phyloP scores from a whole-genome alignment of 352 stramenopile genomes.

The Blastocystis sp. region DNA sequence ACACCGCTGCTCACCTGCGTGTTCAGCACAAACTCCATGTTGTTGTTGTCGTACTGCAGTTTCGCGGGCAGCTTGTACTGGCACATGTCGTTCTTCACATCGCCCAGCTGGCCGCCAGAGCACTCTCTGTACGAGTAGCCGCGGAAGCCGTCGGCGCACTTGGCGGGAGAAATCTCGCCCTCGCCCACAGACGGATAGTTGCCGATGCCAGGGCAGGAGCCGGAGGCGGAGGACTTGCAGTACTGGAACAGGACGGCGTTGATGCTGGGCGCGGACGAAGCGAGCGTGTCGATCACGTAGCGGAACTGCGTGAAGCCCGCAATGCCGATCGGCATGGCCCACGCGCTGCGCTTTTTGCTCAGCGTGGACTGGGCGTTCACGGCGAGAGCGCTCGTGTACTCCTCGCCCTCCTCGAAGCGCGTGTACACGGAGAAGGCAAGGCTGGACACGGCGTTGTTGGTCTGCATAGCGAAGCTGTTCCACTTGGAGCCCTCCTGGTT shows the following conservation, averaged over 20 bases:
- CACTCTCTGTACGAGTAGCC: conserved; percentile 42
- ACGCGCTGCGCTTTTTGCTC: not conserved
- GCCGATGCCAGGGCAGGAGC: conserved; percentile 8
- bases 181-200: conserved; percentile 45
- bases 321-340: not conserved
- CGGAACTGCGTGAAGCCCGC: not conserved
- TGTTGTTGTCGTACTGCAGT: not conserved
- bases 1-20: not conserved
- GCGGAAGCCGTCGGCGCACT: conserved; percentile 12
- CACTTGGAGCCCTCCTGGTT: conserved; percentile 13
- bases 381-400: not conserved
- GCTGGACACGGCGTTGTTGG: not conserved
- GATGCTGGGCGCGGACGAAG: too few species aligned
- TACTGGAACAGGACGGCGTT: not conserved
- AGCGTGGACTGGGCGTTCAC: not conserved
- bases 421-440: conserved; percentile 17
- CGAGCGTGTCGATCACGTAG: not conserved
- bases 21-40: not conserved
- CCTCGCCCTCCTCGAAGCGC: not conserved
- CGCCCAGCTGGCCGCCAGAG: not conserved
- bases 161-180: conserved; percentile 15
- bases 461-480: conserved; percentile 14
- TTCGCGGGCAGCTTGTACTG: conserved; percentile 7
- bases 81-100: conserved; percentile 40
- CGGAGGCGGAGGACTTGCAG: not conserved